These are phyloP conservation scores for Parasitella parasitica DNA, from an alignment of 371 early-diverging fungal genomes.

Conservation along the genomic window DNA sequence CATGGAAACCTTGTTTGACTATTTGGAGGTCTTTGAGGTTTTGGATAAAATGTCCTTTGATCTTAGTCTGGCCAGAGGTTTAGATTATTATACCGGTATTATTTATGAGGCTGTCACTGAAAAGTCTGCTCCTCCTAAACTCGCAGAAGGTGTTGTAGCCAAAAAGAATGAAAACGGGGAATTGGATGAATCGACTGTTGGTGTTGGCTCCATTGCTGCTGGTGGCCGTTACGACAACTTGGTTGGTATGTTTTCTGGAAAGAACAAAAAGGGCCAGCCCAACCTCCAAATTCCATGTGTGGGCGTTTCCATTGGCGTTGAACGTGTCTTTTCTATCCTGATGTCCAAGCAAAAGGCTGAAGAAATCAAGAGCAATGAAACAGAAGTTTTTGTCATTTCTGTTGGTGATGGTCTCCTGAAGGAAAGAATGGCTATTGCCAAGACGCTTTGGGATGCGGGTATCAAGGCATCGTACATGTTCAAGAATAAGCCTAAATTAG, in stretches of 20 bases:
- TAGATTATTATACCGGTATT: slow-evolving; percentile 99
- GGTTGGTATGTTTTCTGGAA: slow-evolving; percentile 90
- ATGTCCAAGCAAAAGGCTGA: slow-evolving; percentile 59
- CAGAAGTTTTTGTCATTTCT: slow-evolving; percentile 89
- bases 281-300: slow-evolving; percentile 93
- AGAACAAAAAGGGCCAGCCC: slow-evolving; percentile 66
- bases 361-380: slow-evolving; percentile 77
- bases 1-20: slow-evolving; percentile 85
- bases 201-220: slow-evolving; percentile 98
- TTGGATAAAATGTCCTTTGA: slow-evolving; percentile 85
- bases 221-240: slow-evolving; percentile 99
- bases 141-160: slow-evolving; percentile 37
- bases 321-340: slow-evolving; percentile 93
- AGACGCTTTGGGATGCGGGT: slow-evolving; percentile 87
- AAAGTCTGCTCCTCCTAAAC: slow-evolving; percentile 57
- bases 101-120: slow-evolving; percentile 97
- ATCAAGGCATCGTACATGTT: slow-evolving; percentile 83
- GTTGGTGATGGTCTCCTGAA: slow-evolving; percentile 86
- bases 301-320: slow-evolving; percentile 97
- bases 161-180: slow-evolving; percentile 52
- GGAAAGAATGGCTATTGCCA: slow-evolving; percentile 88
- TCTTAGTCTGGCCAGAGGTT: slow-evolving; percentile 95
- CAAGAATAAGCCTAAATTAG: slow-evolving; percentile 88
- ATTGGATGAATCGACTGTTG: slow-evolving; percentile 76
- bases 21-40: slow-evolving; percentile 83